Conservation (phyloP, 805 yeast species). For the Zygosaccharomyces kombuchaensis region DNA sequence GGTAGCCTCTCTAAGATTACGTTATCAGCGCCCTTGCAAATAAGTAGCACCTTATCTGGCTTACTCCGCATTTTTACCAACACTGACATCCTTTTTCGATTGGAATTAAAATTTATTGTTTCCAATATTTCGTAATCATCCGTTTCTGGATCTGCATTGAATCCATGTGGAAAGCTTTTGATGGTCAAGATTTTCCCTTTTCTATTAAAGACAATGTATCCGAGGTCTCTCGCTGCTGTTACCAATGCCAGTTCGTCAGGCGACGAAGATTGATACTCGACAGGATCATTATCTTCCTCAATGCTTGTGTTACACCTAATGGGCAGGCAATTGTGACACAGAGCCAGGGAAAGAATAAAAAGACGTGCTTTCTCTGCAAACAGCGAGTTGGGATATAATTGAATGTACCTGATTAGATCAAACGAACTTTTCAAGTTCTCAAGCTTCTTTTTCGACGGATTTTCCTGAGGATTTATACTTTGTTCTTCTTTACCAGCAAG, state of each 20-base stretch:
- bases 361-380: slow-evolving; percentile 73
- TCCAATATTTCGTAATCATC: slow-evolving; percentile 76
- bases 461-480: not conserved
- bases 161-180: slow-evolving; percentile 80
- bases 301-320: slow-evolving; percentile 36
- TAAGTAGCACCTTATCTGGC: slow-evolving; percentile 55
- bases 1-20: slow-evolving; percentile 72
- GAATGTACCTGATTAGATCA: slow-evolving; percentile 65
- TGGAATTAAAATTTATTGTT: slow-evolving; percentile 77
- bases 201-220: slow-evolving; percentile 75
- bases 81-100: slow-evolving; percentile 93
- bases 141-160: slow-evolving; percentile 54
- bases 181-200: slow-evolving; percentile 56
- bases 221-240: slow-evolving; percentile 92
- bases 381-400: slow-evolving; percentile 60
- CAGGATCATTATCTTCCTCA: slow-evolving; percentile 36
- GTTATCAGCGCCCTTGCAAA: slow-evolving; percentile 96
- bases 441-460: slow-evolving; percentile 4
- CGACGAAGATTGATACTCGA: slow-evolving; percentile 87
- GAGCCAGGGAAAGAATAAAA: slow-evolving; percentile 74
- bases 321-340: slow-evolving; percentile 90
- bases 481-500: slow-evolving; percentile 16
- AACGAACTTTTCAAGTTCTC: slow-evolving; percentile 50
- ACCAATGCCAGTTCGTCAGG: slow-evolving; percentile 96
- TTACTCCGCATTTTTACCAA: slow-evolving; percentile 68